Evolutionary conservation across 140 eudicot genomes (phyloP), one percentile per base, ranked within the genome.

Genomic region (Stevia rebaudiana): DNA sequence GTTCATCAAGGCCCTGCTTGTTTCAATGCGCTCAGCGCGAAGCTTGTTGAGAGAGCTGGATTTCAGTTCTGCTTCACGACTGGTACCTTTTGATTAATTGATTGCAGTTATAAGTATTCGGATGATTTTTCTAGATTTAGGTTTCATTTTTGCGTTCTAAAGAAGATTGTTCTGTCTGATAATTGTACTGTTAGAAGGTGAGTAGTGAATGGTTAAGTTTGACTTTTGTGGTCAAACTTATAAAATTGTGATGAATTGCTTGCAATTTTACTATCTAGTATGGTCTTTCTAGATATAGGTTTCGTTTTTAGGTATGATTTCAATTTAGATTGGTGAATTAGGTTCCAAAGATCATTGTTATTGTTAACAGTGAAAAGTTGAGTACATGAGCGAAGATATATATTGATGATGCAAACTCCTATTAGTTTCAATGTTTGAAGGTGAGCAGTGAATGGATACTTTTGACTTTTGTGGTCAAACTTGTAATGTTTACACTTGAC

Each of bases 1-100:
- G 33, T 85, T 53, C 92, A 91, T 60, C 98, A 73, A 42, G 98
- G 98, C 13, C 98, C 98, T 6, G 98, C 98, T 30, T 85, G 89
- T 78, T 91, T 84, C 68, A 82, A 91, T 64, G 96, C 96, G 59
- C 85, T 91, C 43, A 84, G 96, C 42, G 96, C 98, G 5, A 91
- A 91, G 88, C 95, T 91, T 31, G 82, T 91, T 0, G 79, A 87
- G 59, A 43, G 61, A 48, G 91, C 96, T 63, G 95, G 87, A 3
- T 91, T 91, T 60, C 83, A 70, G 18, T 84, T 82, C 78, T 82
- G 92, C 80, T 91, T 91, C 73, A 84, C 98, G 0, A 78, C 88
- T 79, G 98, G 96, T 91, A 80, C 61, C 39, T 24, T 7, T 39
- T 6, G 3, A 25, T 22, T 40, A 24, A 70, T 44, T 30, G 47